Conservation (phyloP, 139 green algal genomes). For the Micractinium conductrix region DNA sequence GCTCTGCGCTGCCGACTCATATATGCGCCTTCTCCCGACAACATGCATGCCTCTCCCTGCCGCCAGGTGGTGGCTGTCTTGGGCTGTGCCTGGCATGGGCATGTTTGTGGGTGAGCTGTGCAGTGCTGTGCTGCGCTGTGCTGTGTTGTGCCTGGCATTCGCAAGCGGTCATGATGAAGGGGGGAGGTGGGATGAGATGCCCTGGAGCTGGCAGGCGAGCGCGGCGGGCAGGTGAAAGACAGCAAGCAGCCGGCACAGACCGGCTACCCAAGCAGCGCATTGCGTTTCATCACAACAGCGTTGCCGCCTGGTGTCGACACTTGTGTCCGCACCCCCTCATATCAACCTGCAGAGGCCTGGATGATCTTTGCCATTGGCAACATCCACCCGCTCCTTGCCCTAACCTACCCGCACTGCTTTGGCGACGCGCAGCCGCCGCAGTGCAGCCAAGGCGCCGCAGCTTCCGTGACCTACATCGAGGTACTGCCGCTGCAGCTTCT, state of each 20-base stretch:
- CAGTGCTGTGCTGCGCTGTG: background rate
- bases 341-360: background rate
- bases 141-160: background rate
- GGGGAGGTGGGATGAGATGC: too few species aligned
- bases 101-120: slow-evolving; percentile 31
- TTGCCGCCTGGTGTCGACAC: too few species aligned
- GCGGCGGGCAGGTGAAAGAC: too few species aligned
- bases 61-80: slow-evolving; percentile 14
- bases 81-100: slow-evolving; percentile 36
- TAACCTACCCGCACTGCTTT: slow-evolving; percentile 30
- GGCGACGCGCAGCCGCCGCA: background rate
- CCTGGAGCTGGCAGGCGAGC: too few species aligned
- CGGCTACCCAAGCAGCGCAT: too few species aligned
- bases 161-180: too few species aligned
- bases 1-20: too few species aligned
- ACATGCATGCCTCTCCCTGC: background rate
- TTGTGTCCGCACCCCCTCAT: too few species aligned
- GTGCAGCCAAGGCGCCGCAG: background rate
- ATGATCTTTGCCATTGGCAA: slow-evolving; percentile 41
- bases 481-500: background rate
- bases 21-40: background rate
- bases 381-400: slow-evolving; percentile 33
- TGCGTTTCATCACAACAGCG: too few species aligned
- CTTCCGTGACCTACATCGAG: slow-evolving; percentile 32
- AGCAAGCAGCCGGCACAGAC: too few species aligned